Base-by-base conservation (phyloP, 148 eudicot species). In the Rheum nobile region DNA sequence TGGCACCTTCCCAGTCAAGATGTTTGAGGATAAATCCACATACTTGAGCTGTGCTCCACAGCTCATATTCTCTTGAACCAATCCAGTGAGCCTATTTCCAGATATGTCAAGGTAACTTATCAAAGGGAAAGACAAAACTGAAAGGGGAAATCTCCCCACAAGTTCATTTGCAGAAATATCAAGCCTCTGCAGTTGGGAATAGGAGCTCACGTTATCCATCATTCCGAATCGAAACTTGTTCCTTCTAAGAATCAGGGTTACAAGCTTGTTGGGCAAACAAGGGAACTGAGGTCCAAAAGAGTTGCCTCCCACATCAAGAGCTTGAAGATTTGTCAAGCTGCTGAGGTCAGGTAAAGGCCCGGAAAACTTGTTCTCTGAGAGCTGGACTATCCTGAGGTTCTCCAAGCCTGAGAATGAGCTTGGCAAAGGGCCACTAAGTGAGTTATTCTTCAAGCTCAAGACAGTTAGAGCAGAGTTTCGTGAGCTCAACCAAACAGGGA, bases 251-350 rank as follows among this genome's bases (percentile, higher is more conserved):
- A 86, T 84, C 22, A 92, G 74, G 57, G 83, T 85, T 4, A 87
- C 85, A 76, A 92, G 31, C 52, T 80, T 91, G 46, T 71, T 82
- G 65, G 82, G 82, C 47, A 90, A 63, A 63, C 9, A 67, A 4
- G 98, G 98, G 57, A 90, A 86, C 29, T 75, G 78, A 13, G 96
- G 96, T 19, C 98, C 98, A 67, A 92, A 74, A 32, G 75, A 75
- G 74, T 92, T 92, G 72, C 74, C 39, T 57, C 76, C 91, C 38
- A 90, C 42, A 80, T 92, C 91, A 77, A 90, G 86, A 70, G 82
- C 85, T 81, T 88, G 93, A 75, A 92, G 88, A 43, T 86, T 87
- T 35, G 87, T 83, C 81, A 92, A 77, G 72, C 57, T 79, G 13
- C 80, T 68, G 61, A 90, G 71, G 39, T 80, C 79, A 71, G 91